phyloP scores from a whole-genome alignment of 441 rosid species.

The Jatropha multifida region DNA sequence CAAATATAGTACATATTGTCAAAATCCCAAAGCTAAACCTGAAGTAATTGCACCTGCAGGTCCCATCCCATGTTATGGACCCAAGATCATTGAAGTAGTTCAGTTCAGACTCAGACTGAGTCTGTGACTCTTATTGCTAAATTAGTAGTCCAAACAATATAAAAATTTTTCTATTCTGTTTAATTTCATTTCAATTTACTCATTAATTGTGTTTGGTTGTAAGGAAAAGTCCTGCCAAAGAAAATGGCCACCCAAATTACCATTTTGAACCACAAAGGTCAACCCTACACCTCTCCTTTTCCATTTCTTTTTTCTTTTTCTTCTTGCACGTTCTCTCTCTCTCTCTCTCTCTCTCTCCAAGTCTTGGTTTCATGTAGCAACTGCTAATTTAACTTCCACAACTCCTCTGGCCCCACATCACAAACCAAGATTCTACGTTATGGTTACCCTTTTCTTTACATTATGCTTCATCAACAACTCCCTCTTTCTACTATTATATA shows the following conservation, averaged over 20 bases:
- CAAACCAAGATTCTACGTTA: conserved; percentile 35
- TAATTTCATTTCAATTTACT: conserved; percentile 12
- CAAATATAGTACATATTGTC: too few relatives aligned
- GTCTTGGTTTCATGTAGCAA: conserved; percentile 31
- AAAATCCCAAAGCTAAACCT: not conserved
- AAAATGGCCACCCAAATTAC: conserved; percentile 14
- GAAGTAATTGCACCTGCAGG: not conserved
- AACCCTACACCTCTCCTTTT: conserved; percentile 19
- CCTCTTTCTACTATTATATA: not conserved
- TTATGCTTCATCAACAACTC: conserved; percentile 14
- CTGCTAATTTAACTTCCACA: conserved; percentile 47
- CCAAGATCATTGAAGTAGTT: conserved; percentile 6
- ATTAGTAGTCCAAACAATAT: not conserved
- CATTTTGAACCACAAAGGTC: conserved; percentile 36
- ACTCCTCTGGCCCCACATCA: conserved; percentile 37
- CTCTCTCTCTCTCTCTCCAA: conserved; percentile 12
- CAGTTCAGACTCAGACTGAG: not conserved
- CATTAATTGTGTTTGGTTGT: conserved; percentile 30
- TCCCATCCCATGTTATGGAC: not conserved
- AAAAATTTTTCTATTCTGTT: not conserved
- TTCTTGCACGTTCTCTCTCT: conserved; percentile 35
- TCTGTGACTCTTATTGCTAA: not conserved
- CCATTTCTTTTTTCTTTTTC: conserved; percentile 1
- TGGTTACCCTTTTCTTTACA: conserved; percentile 21
- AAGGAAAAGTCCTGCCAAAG: conserved; percentile 19